Evolutionary conservation across 163 green algal species (phyloP).

Genomic region (Prototheca wickerhamii): DNA sequence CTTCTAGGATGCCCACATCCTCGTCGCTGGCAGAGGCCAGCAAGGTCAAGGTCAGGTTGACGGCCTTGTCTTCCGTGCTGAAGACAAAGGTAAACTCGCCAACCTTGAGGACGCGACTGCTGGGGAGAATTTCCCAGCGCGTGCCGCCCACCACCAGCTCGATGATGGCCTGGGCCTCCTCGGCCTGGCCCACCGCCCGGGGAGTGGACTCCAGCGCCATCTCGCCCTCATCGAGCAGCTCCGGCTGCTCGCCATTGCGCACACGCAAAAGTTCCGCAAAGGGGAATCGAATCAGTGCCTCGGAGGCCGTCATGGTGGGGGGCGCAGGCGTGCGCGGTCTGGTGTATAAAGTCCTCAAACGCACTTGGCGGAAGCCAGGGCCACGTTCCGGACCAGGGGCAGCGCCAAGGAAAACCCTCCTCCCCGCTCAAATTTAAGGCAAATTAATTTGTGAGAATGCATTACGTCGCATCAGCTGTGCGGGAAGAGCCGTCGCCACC

Average conservation of each 20-base stretch:
- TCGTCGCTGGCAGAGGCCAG: neutral
- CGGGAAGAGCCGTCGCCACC: no score
- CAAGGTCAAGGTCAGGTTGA: neutral
- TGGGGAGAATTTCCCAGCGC: neutral
- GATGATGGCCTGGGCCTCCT: neutral
- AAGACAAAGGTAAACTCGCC: neutral
- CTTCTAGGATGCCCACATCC: neutral
- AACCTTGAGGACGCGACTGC: neutral
- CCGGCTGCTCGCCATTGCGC: neutral
- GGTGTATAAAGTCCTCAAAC: no score
- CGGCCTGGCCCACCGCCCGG: no score
- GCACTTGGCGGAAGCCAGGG: no score
- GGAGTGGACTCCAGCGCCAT: neutral
- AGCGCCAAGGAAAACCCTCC: no score
- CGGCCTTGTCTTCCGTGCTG: neutral
- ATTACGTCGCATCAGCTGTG: no score
- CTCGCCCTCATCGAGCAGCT: neutral
- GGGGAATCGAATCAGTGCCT: neutral
- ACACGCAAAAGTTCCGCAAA: neutral
- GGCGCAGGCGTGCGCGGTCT: no score
- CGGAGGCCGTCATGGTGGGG: neutral
- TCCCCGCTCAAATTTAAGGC: no score
- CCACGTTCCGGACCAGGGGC: no score
- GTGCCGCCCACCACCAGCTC: neutral
- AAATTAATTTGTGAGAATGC: no score